Base-by-base conservation (phyloP, 1,284 basidiomycete species). In the Flammula alnicola region DNA sequence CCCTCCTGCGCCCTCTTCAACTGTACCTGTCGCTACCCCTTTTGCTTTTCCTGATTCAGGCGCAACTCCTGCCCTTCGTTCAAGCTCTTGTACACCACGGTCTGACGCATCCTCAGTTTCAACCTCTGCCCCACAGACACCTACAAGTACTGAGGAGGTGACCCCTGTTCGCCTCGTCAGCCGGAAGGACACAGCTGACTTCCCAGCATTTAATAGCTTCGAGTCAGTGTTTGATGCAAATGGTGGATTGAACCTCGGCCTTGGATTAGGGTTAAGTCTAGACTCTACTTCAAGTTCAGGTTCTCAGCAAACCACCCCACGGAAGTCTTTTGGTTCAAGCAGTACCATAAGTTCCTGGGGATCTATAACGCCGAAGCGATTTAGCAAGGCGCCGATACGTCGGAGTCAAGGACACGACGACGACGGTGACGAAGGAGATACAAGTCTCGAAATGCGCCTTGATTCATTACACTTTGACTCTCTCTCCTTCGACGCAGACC, bases 391-490 rank as follows among this genome's bases (percentile, higher is more conserved):
- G 4, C 36, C 47, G 5, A 46, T 23, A 12, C 42, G 49, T 29
- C 50, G 37, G n/a, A 30, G 14, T 22, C 20, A 23, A 5, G 31
- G 33, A 27, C 31, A 27, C 23, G 39, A 33, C 11, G 52, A 44
- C 33, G 25, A 31, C 14, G 38, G 41, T 20, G 50, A 55, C 26
- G 59, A 54, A 16, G 56, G 60, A 19, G 74, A 81, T 42, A 53
- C 68, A 53, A 76, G 75, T 51, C 67, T 82, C 44, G 83, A 88
- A 68, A 80, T 86, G 81, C 71, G 68, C 36, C 77, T 88, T 12
- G 81, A 86, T 60, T 86, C 86, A 19, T 68, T 88, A 45, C 83
- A 85, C 59, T 88, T 87, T 59, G 85, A 87, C 53, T 72, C 76
- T 0, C 56, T 88, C 35, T 83, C 81, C 45, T 84, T 88, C 49